A percentile compares a stretch with the other conserved stretches of the same genome.
Conservation (phyloP, 2,329 filamentous ascomycete species). For the Sphaceloma murrayae region DNA sequence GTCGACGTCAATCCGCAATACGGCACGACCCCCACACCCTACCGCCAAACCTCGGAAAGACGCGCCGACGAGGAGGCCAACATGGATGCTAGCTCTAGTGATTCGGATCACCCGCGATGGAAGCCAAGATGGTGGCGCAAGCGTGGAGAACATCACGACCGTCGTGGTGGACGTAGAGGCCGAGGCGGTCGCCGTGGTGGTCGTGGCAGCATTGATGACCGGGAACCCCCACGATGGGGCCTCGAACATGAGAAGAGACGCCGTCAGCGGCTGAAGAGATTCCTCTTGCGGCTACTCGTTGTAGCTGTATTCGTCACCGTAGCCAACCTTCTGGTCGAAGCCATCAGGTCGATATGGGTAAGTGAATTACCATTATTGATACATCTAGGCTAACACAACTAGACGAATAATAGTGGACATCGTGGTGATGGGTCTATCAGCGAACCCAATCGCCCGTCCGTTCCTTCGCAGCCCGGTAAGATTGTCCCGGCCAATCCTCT, state of each 20-base stretch:
- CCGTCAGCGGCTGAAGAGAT: constrained; percentile 5
- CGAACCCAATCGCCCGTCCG: too few species aligned
- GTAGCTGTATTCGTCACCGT: constrained; percentile 5
- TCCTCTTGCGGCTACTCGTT: constrained; percentile 2
- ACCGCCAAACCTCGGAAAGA: neutral
- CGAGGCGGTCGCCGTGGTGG: constrained; percentile 4
- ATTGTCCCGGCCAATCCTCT: neutral
- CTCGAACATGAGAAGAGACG: neutral
- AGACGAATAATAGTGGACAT: too few species aligned
- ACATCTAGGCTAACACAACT: too few species aligned
- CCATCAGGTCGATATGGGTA: neutral
- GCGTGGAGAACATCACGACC: neutral
- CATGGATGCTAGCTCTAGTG: neutral
- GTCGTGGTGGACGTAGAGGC: neutral
- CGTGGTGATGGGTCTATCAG: too few species aligned
- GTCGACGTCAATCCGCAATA: constrained; percentile 3
- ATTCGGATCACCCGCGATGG: constrained; percentile 3
- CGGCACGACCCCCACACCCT: neutral
- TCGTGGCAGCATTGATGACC: neutral
- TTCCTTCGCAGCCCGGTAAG: too few species aligned
- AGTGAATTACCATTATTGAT: neutral
- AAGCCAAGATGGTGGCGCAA: constrained; percentile 8
- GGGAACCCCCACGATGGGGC: neutral
- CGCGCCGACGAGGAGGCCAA: neutral
- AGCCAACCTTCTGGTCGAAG: neutral